Conservation (phyloP, 495 filamentous ascomycete genomes). For the Penicillium atrosanguineum region DNA sequence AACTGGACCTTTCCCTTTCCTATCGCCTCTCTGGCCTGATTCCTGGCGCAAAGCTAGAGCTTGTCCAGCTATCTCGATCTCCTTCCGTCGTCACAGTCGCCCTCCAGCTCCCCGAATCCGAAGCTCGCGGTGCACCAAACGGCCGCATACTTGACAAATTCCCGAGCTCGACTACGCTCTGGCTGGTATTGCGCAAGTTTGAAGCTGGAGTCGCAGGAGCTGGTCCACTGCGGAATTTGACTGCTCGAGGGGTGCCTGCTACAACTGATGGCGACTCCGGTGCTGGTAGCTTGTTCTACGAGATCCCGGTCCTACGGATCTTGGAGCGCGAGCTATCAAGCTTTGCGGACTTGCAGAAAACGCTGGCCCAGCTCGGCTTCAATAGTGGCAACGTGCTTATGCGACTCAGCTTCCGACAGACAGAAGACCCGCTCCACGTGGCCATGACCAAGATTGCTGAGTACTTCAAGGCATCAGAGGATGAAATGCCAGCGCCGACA, state of each 20-base stretch:
- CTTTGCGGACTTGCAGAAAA: slow-evolving; percentile 82
- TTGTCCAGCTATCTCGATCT: slow-evolving; percentile 78
- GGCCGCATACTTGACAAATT: slow-evolving; percentile 77
- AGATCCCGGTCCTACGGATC: slow-evolving; percentile 78
- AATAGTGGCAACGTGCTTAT: slow-evolving; percentile 79
- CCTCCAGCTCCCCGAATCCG: slow-evolving; percentile 71
- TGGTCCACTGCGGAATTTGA: slow-evolving; percentile 66
- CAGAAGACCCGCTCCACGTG: slow-evolving; percentile 75
- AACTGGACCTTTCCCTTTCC: slow-evolving; percentile 76
- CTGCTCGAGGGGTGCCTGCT: slow-evolving; percentile 67
- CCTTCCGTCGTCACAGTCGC: slow-evolving; percentile 82
- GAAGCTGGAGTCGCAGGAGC: slow-evolving; percentile 62
- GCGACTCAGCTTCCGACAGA: slow-evolving; percentile 69
- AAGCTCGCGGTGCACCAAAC: slow-evolving; percentile 53
- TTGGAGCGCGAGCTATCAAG: slow-evolving; percentile 72
- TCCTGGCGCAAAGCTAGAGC: slow-evolving; percentile 86
- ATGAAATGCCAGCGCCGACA: slow-evolving; percentile 22
- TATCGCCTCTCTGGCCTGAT: slow-evolving; percentile 84
- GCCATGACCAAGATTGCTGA: slow-evolving; percentile 77
- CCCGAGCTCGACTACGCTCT: slow-evolving; percentile 77
- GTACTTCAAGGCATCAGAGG: slow-evolving; percentile 57
- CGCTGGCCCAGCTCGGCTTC: slow-evolving; percentile 79
- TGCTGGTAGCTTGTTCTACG: slow-evolving; percentile 80
- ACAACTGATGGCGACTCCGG: slow-evolving; percentile 47
- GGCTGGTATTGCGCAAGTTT: slow-evolving; percentile 85